Evolutionary conservation across 495 filamentous ascomycete species (phyloP).

Genomic region (Penicillium samsonianum): DNA sequence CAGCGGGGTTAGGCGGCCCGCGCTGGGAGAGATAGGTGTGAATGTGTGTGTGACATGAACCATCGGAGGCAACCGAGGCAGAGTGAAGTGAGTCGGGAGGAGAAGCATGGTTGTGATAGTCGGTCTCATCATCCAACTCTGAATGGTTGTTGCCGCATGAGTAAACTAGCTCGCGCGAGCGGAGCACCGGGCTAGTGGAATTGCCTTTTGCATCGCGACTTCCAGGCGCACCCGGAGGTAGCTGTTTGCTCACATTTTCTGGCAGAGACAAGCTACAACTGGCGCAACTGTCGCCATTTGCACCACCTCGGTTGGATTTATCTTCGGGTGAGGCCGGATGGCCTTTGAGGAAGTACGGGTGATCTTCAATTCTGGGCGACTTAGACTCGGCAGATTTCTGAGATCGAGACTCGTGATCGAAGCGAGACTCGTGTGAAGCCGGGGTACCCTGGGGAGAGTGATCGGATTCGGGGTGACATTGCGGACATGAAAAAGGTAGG

Average conservation of each 20-base stretch:
- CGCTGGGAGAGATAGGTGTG: conserved; percentile 85
- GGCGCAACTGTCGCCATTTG: conserved; percentile 54
- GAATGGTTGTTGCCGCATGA: conserved; percentile 46
- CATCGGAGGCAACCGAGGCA: conserved; percentile 47
- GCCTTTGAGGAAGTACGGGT: conserved; percentile 44
- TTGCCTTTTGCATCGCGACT: conserved; percentile 51
- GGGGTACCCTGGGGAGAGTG: conserved; percentile 36
- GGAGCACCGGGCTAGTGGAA: conserved; percentile 59
- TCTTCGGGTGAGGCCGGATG: conserved; percentile 38
- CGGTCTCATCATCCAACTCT: conserved; percentile 42
- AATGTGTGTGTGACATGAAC: conserved; percentile 70
- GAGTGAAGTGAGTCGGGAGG: conserved; percentile 49
- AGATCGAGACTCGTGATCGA: conserved; percentile 14
- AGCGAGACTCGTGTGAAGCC: conserved; percentile 34
- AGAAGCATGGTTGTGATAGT: conserved; percentile 41
- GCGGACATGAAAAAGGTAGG: conserved; percentile 71
- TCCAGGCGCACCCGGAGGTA: conserved; percentile 55
- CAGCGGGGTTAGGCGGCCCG: conserved; percentile 69
- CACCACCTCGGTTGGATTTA: conserved; percentile 35
- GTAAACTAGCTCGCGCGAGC: conserved; percentile 52
- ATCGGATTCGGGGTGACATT: conserved; percentile 58
- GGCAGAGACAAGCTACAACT: conserved; percentile 61
- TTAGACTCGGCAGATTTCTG: conserved; percentile 16
- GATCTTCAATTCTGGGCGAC: conserved; percentile 47
- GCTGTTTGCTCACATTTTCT: conserved; percentile 53